phyloP scores from a whole-genome alignment of 805 yeast species.

The Deakozyma indianensis region DNA sequence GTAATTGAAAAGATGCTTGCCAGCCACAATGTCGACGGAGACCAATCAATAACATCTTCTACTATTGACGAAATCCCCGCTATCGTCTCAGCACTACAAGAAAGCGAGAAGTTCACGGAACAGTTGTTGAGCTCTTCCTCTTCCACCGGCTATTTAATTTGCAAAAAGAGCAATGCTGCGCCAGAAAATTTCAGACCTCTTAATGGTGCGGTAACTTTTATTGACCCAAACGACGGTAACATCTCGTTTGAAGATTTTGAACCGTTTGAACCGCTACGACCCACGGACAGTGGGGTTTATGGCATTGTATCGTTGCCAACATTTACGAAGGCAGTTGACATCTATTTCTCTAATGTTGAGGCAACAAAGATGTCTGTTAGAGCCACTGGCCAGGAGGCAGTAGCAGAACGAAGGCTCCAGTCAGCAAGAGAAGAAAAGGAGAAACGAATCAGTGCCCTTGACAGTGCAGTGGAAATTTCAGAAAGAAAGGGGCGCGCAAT shows the following conservation, averaged over 20 bases:
- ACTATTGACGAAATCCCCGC: not conserved
- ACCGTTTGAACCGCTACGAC: conserved; percentile 39
- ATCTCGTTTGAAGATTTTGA: conserved; percentile 51
- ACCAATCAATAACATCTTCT: conserved; percentile 18
- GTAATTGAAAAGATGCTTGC: conserved; percentile 47
- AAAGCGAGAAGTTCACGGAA: not conserved
- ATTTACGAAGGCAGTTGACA: conserved; percentile 71
- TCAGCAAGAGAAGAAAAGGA: conserved; percentile 62
- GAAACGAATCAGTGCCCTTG: conserved; percentile 51
- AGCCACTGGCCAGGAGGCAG: conserved; percentile 61
- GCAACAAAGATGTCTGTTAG: conserved; percentile 62
- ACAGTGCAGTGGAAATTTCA: conserved; percentile 47
- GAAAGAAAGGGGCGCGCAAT: conserved; percentile 60
- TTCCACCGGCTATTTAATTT: not conserved
- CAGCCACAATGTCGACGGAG: conserved; percentile 33
- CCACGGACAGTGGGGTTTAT: conserved; percentile 6
- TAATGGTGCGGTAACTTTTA: conserved; percentile 5
- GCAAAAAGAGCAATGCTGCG: not conserved
- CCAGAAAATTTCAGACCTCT: not conserved
- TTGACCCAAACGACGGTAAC: conserved; percentile 24
- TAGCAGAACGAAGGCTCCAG: conserved; percentile 59
- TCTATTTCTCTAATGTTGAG: conserved; percentile 73
- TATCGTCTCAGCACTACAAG: not conserved
- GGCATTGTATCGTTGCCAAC: conserved; percentile 18
- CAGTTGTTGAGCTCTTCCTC: not conserved